Evolutionary conservation across 208 protist genomes (phyloP).

Genomic region (Crithidia fasciculata): DNA sequence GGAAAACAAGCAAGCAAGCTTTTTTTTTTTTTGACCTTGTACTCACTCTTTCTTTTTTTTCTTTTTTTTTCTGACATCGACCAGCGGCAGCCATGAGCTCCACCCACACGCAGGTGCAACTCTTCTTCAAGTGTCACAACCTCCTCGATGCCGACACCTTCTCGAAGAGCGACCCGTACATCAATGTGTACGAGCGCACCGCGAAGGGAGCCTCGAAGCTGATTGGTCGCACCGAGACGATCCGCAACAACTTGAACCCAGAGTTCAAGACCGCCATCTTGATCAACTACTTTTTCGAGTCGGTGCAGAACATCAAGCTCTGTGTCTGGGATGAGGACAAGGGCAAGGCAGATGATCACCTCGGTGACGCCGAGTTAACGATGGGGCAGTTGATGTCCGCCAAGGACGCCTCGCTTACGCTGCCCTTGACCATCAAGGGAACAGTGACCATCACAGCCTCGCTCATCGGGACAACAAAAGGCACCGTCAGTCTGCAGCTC

Average conservation of each 20-base stretch:
- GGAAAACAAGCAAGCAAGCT: too few relatives aligned
- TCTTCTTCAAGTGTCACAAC: constrained; percentile 42
- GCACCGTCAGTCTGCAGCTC: constrained; percentile 24
- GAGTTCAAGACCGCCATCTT: constrained; percentile 32
- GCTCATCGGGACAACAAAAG: constrained; percentile 2
- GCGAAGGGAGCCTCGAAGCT: not conserved
- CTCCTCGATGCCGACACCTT: constrained; percentile 31
- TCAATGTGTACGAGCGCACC: constrained; percentile 17
- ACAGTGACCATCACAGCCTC: constrained; percentile 34
- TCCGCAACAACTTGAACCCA: constrained; percentile 39
- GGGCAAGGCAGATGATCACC: constrained; percentile 29
- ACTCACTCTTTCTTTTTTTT: not conserved
- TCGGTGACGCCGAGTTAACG: constrained; percentile 33
- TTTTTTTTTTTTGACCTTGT: too few relatives aligned
- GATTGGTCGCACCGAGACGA: constrained; percentile 30
- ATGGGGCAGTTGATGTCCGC: constrained; percentile 34
- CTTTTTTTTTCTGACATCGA: not conserved
- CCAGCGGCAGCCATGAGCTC: constrained; percentile 13
- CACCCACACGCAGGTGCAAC: constrained; percentile 33
- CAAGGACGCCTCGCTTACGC: constrained; percentile 11
- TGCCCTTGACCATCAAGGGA: constrained; percentile 24
- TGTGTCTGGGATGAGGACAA: constrained; percentile 36
- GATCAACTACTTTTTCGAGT: constrained; percentile 50
- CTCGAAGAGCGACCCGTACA: constrained; percentile 41
- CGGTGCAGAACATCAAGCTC: constrained; percentile 24